These are phyloP conservation scores for Xylaria telfairii DNA, from an alignment of 495 filamentous ascomycete genomes.

Conservation along the genomic window DNA sequence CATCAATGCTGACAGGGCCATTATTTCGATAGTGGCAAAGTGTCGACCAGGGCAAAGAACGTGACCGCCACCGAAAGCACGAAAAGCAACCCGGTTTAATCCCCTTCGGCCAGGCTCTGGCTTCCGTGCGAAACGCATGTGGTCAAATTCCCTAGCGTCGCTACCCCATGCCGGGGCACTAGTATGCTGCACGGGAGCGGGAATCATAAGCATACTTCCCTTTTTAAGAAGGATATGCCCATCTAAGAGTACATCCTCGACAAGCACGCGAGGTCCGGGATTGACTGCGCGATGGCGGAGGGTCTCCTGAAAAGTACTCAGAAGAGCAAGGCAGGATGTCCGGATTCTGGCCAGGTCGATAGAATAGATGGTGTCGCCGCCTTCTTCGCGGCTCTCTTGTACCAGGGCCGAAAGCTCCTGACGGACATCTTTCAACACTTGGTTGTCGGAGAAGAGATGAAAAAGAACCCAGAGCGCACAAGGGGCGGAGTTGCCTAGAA, in stretches of 20 bases:
- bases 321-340: constrained; percentile 27
- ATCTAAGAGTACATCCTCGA: not conserved
- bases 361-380: not conserved
- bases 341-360: constrained; percentile 17
- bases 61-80: not conserved
- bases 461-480: constrained; percentile 33
- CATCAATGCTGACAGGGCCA: not conserved
- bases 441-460: constrained; percentile 30
- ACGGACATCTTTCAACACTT: constrained; percentile 24
- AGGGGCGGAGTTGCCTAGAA: constrained; percentile 25
- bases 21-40: not conserved
- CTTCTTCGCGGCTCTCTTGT: not conserved
- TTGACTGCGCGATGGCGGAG: constrained; percentile 19
- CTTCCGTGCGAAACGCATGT: not conserved
- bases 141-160: not conserved
- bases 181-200: not conserved
- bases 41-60: not conserved
- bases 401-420: constrained; percentile 26
- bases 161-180: not conserved
- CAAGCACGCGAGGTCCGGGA: not conserved
- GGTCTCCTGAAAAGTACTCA: constrained; percentile 33
- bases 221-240: not conserved
- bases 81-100: not conserved
- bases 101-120: not conserved
- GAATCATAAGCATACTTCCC: not conserved